Evolutionary conservation across 306 rosid genomes (phyloP).

Genomic region (Prunus fruticosa): DNA sequence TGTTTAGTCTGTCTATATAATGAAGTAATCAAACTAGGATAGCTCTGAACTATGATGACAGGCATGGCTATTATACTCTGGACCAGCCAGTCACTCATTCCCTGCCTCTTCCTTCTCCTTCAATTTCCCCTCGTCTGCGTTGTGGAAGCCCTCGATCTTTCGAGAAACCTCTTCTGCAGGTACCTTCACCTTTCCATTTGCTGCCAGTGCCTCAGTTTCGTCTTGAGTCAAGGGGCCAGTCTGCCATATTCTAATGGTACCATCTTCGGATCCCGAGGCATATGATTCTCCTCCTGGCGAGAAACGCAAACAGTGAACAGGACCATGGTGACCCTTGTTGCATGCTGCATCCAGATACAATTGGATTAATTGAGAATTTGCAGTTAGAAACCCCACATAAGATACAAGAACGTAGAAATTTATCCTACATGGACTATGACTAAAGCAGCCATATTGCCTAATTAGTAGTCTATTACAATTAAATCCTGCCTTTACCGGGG

Average conservation of each 20-base stretch:
- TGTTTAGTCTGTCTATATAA: not conserved
- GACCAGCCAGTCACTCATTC: conserved; percentile 40
- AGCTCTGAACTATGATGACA: not conserved
- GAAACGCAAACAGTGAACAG: conserved; percentile 93
- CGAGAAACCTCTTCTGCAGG: conserved; percentile 64
- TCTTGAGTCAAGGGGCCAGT: conserved; percentile 71
- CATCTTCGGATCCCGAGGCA: conserved; percentile 99
- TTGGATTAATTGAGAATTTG: not conserved
- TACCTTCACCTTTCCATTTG: conserved; percentile 62
- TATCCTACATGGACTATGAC: not conserved
- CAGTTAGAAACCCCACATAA: not conserved
- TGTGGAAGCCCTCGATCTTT: conserved; percentile 82
- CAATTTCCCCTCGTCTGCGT: conserved; percentile 60
- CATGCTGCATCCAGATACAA: conserved; percentile 62
- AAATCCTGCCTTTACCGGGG: not conserved
- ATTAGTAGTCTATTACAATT: not conserved
- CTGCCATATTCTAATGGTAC: conserved; percentile 99
- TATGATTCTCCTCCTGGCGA: conserved; percentile 99
- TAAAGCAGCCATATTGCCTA: not conserved
- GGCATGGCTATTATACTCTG: not conserved
- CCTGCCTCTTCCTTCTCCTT: conserved; percentile 63
- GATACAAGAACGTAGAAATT: not conserved
- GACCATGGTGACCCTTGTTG: conserved; percentile 99
- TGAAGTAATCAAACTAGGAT: not conserved
- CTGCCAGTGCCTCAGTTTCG: conserved; percentile 44